These are phyloP conservation scores for Turritis glabra DNA, from an alignment of 345 rosid species.

Conservation along the genomic window DNA sequence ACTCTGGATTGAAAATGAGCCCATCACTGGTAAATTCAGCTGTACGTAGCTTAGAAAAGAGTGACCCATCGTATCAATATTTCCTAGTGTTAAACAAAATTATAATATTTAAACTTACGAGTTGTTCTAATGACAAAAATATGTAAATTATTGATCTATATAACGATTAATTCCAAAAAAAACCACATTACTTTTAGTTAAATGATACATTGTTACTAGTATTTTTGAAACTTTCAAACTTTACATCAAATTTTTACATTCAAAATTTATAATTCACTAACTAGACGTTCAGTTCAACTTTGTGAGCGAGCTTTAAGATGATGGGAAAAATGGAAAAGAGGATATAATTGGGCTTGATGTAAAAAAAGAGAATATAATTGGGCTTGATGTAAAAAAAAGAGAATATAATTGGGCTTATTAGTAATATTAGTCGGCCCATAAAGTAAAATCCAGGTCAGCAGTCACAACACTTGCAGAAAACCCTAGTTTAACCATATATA, in stretches of 20 bases:
- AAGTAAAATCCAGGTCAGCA: not conserved
- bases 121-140: not conserved
- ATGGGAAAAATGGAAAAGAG: too few relatives aligned
- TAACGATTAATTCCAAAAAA: not conserved
- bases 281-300: too few relatives aligned
- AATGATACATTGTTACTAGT: not conserved
- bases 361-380: too few relatives aligned
- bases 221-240: not conserved
- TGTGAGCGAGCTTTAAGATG: too few relatives aligned
- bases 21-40: not conserved
- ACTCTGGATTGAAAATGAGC: not conserved
- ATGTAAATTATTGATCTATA: too few relatives aligned
- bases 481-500: constrained; percentile 34
- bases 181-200: not conserved
- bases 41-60: not conserved
- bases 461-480: not conserved
- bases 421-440: not conserved
- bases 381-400: too few relatives aligned
- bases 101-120: not conserved
- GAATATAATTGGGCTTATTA: constrained; percentile 5
- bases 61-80: not conserved
- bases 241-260: too few relatives aligned
- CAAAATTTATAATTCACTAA: too few relatives aligned
- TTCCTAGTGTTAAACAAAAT: not conserved
- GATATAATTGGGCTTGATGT: too few relatives aligned